phyloP scores from a whole-genome alignment of 2,329 filamentous ascomycete species.

The Sporothrix pseudoabietina region DNA sequence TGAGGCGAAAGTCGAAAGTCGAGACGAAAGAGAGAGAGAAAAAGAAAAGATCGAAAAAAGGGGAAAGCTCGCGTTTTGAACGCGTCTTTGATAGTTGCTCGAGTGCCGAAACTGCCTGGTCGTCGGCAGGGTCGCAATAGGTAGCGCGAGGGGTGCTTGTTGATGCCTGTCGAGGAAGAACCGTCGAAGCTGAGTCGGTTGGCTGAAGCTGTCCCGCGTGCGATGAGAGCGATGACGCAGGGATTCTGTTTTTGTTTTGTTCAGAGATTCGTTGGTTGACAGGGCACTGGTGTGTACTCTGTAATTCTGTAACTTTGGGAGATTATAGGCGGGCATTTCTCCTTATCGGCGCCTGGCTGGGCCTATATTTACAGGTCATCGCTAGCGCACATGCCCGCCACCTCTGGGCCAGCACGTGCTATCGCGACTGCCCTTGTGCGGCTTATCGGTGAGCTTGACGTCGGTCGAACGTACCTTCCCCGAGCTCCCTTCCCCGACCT shows the following conservation, averaged over 20 bases:
- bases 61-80: background rate
- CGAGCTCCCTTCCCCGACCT: background rate
- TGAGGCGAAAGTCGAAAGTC: background rate
- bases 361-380: background rate
- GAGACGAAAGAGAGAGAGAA: background rate
- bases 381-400: background rate
- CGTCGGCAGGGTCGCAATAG: constrained; percentile 1
- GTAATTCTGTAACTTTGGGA: background rate
- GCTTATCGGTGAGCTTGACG: background rate
- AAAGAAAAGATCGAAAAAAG: background rate
- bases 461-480: background rate
- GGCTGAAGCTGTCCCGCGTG: constrained; percentile 12
- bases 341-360: background rate
- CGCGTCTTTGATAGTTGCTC: background rate
- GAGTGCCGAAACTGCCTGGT: background rate
- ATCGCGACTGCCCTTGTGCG: constrained; percentile 7
- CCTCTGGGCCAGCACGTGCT: constrained; percentile 16
- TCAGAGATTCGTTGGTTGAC: constrained; percentile 13
- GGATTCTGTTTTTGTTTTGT: constrained; percentile 19
- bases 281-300: background rate
- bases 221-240: constrained; percentile 26
- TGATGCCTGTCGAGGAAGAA: constrained; percentile 1
- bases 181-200: background rate
- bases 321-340: no score
- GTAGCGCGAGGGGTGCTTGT: background rate